phyloP scores from a whole-genome alignment of 2,329 filamentous ascomycete genomes.

The Colletotrichum aenigma region DNA sequence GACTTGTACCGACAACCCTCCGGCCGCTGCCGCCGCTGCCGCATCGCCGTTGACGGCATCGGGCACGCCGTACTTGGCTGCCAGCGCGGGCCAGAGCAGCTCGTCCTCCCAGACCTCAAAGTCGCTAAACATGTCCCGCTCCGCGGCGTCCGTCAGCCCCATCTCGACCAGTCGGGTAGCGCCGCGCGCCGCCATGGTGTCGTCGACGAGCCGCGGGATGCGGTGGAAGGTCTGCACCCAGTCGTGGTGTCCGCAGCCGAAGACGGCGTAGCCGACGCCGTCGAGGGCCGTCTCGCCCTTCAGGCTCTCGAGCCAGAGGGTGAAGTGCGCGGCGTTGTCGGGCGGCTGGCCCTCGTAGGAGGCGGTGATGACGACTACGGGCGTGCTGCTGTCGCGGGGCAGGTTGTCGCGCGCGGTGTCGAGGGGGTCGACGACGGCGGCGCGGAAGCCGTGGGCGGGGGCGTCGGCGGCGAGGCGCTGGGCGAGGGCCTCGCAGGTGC shows the following conservation, averaged over 20 bases:
- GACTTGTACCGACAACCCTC: slow-evolving; percentile 51
- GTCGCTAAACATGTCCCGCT: slow-evolving; percentile 69
- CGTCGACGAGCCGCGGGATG: slow-evolving; percentile 67
- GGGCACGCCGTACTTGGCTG: slow-evolving; percentile 51
- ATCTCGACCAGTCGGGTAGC: slow-evolving; percentile 42
- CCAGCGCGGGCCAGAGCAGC: slow-evolving; percentile 53
- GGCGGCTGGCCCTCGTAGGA: slow-evolving; percentile 75
- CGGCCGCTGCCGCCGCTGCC: slow-evolving; percentile 13
- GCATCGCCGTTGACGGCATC: slow-evolving; percentile 28
- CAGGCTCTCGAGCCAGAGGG: slow-evolving; percentile 63
- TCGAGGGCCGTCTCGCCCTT: slow-evolving; percentile 48
- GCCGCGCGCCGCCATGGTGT: slow-evolving; percentile 45
- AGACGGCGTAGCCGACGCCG: slow-evolving; percentile 66
- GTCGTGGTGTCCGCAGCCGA: slow-evolving; percentile 66
- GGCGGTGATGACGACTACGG: slow-evolving; percentile 67
- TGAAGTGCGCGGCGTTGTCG: slow-evolving; percentile 71
- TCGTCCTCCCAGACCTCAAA: slow-evolving; percentile 72
- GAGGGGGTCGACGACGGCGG: slow-evolving; percentile 53
- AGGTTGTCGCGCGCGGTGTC: slow-evolving; percentile 62
- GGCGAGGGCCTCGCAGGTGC: slow-evolving; percentile 71
- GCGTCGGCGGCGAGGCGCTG: slow-evolving; percentile 63
- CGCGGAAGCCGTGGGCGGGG: slow-evolving; percentile 56
- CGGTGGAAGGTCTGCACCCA: slow-evolving; percentile 69
- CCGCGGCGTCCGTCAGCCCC: slow-evolving; percentile 64
- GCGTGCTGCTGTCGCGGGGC: slow-evolving; percentile 50